Evolutionary conservation across 805 yeast genomes (phyloP).

Genomic region (Phaffomyces opuntiae): DNA sequence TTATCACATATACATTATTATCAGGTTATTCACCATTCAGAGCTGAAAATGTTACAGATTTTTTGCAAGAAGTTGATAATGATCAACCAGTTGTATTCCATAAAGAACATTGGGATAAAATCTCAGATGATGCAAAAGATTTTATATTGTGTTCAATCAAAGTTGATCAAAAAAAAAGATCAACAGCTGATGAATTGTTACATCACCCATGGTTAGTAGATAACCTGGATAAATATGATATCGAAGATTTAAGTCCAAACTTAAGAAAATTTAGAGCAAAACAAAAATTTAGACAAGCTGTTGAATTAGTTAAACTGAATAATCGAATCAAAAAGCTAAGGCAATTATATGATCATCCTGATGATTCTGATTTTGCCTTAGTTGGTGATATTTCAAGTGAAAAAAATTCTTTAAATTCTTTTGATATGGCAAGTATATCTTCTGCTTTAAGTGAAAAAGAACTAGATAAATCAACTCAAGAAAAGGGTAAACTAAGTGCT

Average conservation of each 20-base stretch:
- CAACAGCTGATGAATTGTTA: slow-evolving; percentile 59
- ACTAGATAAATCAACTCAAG: neutral
- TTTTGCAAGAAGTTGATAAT: slow-evolving; percentile 67
- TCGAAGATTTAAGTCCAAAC: slow-evolving; percentile 69
- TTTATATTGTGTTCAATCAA: slow-evolving; percentile 69
- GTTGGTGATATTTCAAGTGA: slow-evolving; percentile 18
- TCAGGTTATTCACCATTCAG: slow-evolving; percentile 92
- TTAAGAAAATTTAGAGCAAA: slow-evolving; percentile 80
- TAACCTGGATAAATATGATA: slow-evolving; percentile 35
- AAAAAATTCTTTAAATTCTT: neutral
- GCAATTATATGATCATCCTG: slow-evolving; percentile 39
- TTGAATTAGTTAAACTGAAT: slow-evolving; percentile 74
- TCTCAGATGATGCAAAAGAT: slow-evolving; percentile 72
- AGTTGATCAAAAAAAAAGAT: slow-evolving; percentile 59
- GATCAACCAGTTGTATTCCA: slow-evolving; percentile 81
- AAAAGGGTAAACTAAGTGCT: slow-evolving; percentile 30
- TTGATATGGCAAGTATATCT: slow-evolving; percentile 2
- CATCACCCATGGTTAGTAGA: slow-evolving; percentile 70
- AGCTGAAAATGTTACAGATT: slow-evolving; percentile 75
- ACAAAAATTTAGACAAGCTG: slow-evolving; percentile 75
- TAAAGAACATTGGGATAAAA: slow-evolving; percentile 76
- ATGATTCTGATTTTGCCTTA: slow-evolving; percentile 21
- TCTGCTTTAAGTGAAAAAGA: slow-evolving; percentile 8
- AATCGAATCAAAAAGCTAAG: slow-evolving; percentile 72
- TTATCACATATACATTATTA: slow-evolving; percentile 79